These are phyloP conservation scores for Syzygium syzygioides DNA, from an alignment of 441 rosid species.

Conservation along the genomic window DNA sequence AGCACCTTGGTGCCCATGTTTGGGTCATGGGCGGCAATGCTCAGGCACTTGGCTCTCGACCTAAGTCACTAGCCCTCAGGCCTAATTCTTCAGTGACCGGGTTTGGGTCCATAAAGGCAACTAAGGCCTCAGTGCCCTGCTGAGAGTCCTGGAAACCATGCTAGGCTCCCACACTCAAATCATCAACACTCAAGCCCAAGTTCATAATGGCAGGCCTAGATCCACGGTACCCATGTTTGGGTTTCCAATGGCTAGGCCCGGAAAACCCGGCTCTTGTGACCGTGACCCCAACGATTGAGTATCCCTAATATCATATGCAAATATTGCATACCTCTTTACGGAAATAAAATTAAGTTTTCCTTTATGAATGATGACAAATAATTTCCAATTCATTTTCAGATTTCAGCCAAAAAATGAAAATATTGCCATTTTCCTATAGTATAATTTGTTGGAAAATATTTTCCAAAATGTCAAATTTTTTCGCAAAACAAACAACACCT, in stretches of 20 bases:
- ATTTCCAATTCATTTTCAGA: not conserved
- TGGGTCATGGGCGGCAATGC: accelerated
- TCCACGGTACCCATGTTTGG: accelerated
- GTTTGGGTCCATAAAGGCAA: not conserved
- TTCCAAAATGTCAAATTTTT: not conserved
- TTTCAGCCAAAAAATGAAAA: not conserved
- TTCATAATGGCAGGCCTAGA: not conserved
- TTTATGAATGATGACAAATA: not conserved
- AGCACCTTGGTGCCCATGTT: not conserved
- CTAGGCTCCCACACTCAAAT: accelerated
- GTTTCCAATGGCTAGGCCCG: not conserved
- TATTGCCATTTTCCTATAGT: not conserved
- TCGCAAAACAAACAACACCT: not conserved
- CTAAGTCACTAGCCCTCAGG: not conserved
- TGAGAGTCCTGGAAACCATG: accelerated
- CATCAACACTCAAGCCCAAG: not conserved
- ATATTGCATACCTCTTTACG: not conserved
- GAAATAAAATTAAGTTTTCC: not conserved
- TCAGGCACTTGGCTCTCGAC: accelerated
- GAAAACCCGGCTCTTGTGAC: not conserved
- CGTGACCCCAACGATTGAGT: accelerated
- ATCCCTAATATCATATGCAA: not conserved
- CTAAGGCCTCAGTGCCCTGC: not conserved
- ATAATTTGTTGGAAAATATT: not conserved
- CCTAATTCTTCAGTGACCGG: accelerated